Evolutionary conservation across 78 protist species (phyloP).

Genomic region (Chrysochromulina tobinii): DNA sequence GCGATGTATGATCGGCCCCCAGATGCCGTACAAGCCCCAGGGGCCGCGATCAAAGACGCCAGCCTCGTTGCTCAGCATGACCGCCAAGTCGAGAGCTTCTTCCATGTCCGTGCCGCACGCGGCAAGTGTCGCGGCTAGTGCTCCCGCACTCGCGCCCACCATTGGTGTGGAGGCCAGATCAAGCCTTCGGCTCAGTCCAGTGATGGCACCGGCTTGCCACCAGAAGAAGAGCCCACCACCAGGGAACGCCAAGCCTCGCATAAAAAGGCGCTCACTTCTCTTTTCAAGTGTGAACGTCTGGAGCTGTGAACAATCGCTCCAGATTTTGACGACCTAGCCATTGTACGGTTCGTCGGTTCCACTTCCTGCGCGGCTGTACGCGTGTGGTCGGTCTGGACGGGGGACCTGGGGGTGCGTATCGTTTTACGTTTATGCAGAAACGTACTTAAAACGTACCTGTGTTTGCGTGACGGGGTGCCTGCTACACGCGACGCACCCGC

Average conservation of each 20-base stretch:
- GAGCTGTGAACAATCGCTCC: too few relatives aligned
- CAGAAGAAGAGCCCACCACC: conserved; percentile 21
- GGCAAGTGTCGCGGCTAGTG: background rate
- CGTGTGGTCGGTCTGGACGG: too few relatives aligned
- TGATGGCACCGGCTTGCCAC: background rate
- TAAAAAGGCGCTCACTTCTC: too few relatives aligned
- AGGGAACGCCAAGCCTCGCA: background rate
- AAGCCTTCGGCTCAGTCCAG: background rate
- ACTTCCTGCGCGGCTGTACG: too few relatives aligned
- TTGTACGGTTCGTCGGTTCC: too few relatives aligned
- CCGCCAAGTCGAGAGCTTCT: background rate
- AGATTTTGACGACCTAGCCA: too few relatives aligned
- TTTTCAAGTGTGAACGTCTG: too few relatives aligned
- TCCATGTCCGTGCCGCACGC: background rate
- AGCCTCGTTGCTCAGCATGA: background rate
- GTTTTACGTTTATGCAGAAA: too few relatives aligned
- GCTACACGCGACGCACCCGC: too few relatives aligned
- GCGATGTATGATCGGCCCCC: background rate
- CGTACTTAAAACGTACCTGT: too few relatives aligned
- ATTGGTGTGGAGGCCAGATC: background rate
- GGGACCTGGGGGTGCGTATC: too few relatives aligned
- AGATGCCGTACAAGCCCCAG: background rate
- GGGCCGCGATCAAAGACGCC: background rate
- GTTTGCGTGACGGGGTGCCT: too few relatives aligned
- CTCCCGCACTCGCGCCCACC: background rate